A percentile compares a stretch with the other conserved stretches of the same genome.
phyloP scores from a whole-genome alignment of 176 grass and related monocot species.

The Themeda triandra region DNA sequence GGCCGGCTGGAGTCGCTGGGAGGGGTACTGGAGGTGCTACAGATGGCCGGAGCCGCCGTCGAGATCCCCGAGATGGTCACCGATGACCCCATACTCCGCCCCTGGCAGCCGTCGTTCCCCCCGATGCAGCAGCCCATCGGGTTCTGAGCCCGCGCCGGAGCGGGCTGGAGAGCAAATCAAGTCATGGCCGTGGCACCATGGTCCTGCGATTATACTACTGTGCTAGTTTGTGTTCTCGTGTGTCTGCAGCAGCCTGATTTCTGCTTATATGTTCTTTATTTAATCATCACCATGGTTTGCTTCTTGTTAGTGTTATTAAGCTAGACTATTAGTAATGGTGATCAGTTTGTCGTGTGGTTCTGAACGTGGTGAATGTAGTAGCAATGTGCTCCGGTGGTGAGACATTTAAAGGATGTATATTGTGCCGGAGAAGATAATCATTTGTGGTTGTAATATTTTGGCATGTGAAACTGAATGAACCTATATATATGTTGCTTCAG shows the following conservation, averaged over 20 bases:
- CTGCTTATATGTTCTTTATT: not conserved
- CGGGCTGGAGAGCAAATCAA: not conserved
- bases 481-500: not conserved
- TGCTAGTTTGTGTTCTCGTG: not conserved
- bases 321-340: not conserved
- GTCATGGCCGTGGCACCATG: not conserved
- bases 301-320: not conserved
- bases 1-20: conserved; percentile 43
- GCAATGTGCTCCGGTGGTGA: not conserved
- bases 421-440: not conserved
- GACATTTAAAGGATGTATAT: not conserved
- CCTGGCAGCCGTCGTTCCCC: conserved; percentile 65
- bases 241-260: not conserved
- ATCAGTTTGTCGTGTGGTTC: not conserved
- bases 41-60: conserved; percentile 51
- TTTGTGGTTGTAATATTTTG: not conserved
- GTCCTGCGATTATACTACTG: no score
- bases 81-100: conserved; percentile 53
- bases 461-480: not conserved
- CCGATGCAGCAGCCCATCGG: conserved; percentile 22
- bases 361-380: not conserved
- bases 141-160: conserved; percentile 22
- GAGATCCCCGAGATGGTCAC: conserved; percentile 60
- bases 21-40: conserved; percentile 50
- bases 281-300: not conserved